phyloP scores from a whole-genome alignment of 2,329 filamentous ascomycete species.

The Cladosporium halotolerans region DNA sequence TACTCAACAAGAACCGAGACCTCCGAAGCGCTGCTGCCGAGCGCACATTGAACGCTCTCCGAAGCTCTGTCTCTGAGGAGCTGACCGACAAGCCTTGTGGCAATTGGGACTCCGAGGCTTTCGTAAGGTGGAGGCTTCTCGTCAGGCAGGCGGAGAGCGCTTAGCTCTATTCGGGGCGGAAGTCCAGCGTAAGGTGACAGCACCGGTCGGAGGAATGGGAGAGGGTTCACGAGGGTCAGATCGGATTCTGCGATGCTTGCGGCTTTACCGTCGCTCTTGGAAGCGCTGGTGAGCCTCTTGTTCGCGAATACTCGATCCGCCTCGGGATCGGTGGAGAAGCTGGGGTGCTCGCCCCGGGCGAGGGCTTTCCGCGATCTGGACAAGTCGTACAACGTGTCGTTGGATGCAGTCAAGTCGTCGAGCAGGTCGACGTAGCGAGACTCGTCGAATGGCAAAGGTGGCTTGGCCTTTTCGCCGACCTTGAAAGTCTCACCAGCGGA shows the following conservation, averaged over 20 bases:
- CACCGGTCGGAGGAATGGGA: slow-evolving; percentile 22
- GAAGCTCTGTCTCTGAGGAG: slow-evolving; percentile 27
- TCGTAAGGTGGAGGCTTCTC: slow-evolving; percentile 46
- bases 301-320: slow-evolving; percentile 2
- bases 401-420: slow-evolving; percentile 66
- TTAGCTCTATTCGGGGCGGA: slow-evolving; percentile 39
- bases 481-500: slow-evolving; percentile 18
- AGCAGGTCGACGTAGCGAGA: slow-evolving; percentile 69
- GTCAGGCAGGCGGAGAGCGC: slow-evolving; percentile 38
- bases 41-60: slow-evolving; percentile 27
- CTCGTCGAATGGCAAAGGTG: slow-evolving; percentile 55
- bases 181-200: slow-evolving; percentile 32
- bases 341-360: slow-evolving; percentile 31
- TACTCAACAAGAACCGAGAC: slow-evolving; percentile 66
- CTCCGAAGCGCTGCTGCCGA: slow-evolving; percentile 29
- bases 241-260: slow-evolving; percentile 34
- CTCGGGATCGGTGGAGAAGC: slow-evolving; percentile 18
- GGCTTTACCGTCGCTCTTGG: slow-evolving; percentile 8
- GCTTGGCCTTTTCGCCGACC: slow-evolving; percentile 27
- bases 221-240: slow-evolving; percentile 38
- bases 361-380: slow-evolving; percentile 57
- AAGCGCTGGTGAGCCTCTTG: slow-evolving; percentile 1
- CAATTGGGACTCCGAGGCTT: slow-evolving; percentile 38
- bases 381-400: slow-evolving; percentile 73
- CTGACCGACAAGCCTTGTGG: slow-evolving; percentile 41